phyloP scores from a whole-genome alignment of 208 protist species.

The Naegleria fowleri region DNA sequence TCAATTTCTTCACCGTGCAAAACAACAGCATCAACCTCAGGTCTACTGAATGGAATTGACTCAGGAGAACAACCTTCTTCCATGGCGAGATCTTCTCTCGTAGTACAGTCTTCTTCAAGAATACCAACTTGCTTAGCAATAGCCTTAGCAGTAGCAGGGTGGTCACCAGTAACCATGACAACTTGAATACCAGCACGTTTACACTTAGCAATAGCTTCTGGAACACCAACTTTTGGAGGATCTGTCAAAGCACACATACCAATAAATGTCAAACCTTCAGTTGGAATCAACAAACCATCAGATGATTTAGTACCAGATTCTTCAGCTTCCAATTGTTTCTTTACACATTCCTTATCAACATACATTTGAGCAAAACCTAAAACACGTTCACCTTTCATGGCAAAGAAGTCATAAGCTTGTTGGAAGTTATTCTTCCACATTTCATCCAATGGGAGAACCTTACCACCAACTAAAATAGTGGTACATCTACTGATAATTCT shows the following conservation, averaged over 20 bases:
- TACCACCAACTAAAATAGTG: not conserved
- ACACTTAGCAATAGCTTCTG: conserved; percentile 45
- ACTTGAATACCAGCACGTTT: conserved; percentile 46
- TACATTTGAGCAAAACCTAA: conserved; percentile 49
- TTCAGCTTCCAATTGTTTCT: not conserved
- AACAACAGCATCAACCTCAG: not conserved
- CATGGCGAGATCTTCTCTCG: conserved; percentile 40
- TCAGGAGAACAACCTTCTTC: not conserved
- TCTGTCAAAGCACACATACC: conserved; percentile 74
- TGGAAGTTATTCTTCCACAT: conserved; percentile 31
- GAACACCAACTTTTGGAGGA: conserved; percentile 68
- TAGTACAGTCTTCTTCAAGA: conserved; percentile 29
- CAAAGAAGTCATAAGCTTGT: conserved; percentile 42
- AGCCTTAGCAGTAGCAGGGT: conserved; percentile 67
- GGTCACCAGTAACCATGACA: conserved; percentile 86
- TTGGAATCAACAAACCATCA: conserved; percentile 15
- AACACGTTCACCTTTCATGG: conserved; percentile 52
- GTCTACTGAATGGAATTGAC: not conserved
- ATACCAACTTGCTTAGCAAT: conserved; percentile 73
- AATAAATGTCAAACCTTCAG: conserved; percentile 57
- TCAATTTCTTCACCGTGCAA: conserved; percentile 25
- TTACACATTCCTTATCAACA: not conserved
- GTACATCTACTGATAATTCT: conserved; percentile 14
- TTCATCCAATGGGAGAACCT: conserved; percentile 27
- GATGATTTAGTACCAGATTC: conserved; percentile 23